These are phyloP conservation scores for Populus tomentosa DNA, from an alignment of 441 rosid species.

Conservation along the genomic window DNA sequence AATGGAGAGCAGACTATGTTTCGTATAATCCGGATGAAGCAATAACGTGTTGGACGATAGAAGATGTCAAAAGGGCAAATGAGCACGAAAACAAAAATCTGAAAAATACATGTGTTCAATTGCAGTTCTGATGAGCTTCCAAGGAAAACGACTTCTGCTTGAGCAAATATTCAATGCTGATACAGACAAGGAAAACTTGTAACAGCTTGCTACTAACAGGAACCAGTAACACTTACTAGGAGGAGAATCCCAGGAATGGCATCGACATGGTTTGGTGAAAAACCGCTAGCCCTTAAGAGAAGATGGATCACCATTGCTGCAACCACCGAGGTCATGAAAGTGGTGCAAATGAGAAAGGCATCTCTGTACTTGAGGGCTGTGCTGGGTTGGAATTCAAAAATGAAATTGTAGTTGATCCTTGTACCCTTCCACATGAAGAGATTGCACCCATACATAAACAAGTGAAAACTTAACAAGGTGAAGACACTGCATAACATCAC, in stretches of 20 bases:
- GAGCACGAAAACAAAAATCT: conserved; percentile 66
- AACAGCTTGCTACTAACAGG: no score
- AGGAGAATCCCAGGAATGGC: conserved; percentile 88
- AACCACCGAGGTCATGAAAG: conserved; percentile 85
- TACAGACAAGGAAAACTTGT: neutral
- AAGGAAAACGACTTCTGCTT: neutral
- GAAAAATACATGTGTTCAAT: conserved; percentile 12
- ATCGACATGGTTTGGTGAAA: conserved; percentile 62
- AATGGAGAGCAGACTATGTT: conserved; percentile 91
- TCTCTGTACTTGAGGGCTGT: conserved; percentile 90
- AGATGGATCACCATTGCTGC: conserved; percentile 87
- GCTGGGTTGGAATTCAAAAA: conserved; percentile 75
- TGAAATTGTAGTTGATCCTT: conserved; percentile 84
- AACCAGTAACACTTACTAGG: conserved; percentile 35
- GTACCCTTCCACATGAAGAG: conserved; percentile 82
- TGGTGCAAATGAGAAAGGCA: conserved; percentile 83
- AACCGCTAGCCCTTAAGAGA: conserved; percentile 59
- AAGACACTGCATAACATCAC: conserved; percentile 62
- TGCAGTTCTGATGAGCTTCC: neutral
- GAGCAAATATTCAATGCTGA: neutral
- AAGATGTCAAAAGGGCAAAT: conserved; percentile 76
- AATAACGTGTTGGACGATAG: conserved; percentile 83
- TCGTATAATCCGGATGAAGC: conserved; percentile 68
- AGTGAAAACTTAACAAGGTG: conserved; percentile 85
- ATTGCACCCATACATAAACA: conserved; percentile 97